phyloP scores from a whole-genome alignment of 768 basidiomycete genomes.

The Leccinum subgranulosum region DNA sequence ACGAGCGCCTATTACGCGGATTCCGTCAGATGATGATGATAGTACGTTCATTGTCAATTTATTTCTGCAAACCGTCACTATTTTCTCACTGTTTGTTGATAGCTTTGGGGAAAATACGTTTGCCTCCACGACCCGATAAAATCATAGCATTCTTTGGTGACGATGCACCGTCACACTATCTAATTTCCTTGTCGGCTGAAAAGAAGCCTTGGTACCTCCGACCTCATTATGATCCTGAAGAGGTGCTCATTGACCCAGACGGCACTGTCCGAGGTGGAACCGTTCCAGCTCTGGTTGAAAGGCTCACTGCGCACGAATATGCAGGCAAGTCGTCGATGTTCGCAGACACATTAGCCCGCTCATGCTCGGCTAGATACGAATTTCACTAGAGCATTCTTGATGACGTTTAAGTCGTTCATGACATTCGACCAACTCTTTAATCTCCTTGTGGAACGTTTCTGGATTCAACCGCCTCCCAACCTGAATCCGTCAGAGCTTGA shows the following conservation, averaged over 20 bases:
- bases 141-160: conserved; percentile 51
- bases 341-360: not conserved
- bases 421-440: conserved; percentile 54
- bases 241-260: conserved; percentile 62
- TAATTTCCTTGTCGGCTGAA: conserved; percentile 38
- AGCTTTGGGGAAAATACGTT: conserved; percentile 16
- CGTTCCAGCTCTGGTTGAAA: conserved; percentile 55
- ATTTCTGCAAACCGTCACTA: not conserved
- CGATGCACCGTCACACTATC: conserved; percentile 44
- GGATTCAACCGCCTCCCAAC: conserved; percentile 48
- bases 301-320: conserved; percentile 63
- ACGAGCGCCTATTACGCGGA: not conserved
- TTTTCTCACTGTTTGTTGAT: not conserved
- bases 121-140: conserved; percentile 34
- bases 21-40: conserved; percentile 18
- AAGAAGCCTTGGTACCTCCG: conserved; percentile 59
- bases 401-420: conserved; percentile 70
- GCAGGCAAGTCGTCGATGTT: conserved; percentile 40
- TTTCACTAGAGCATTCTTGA: conserved; percentile 60
- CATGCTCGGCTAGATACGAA: conserved; percentile 40
- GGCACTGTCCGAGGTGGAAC: conserved; percentile 63
- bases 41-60: not conserved
- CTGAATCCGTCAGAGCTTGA: conserved; percentile 41
- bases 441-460: conserved; percentile 52
- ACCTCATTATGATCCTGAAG: conserved; percentile 50